A percentile compares a stretch with the other conserved stretches of the same genome.
Evolutionary conservation across 805 yeast species (phyloP).

Genomic region (Torulaspora gathmanii): DNA sequence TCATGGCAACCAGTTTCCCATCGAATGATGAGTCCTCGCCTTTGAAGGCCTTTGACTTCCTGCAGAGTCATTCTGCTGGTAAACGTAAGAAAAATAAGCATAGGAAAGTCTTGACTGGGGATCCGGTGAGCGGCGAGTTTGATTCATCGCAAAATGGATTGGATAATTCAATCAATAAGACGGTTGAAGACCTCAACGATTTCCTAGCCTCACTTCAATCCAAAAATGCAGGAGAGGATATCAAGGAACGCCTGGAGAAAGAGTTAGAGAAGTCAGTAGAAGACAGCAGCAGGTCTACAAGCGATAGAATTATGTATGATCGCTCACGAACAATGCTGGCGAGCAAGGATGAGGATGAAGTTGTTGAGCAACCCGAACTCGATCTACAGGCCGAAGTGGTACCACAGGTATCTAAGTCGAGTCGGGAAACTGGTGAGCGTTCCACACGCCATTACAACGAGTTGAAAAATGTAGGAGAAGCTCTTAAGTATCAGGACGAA

Average conservation of each 20-base stretch:
- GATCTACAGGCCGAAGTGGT: slow-evolving; percentile 6
- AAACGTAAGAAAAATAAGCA: slow-evolving; percentile 20
- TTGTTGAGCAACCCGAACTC: slow-evolving; percentile 9
- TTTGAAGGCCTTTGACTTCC: slow-evolving; percentile 23
- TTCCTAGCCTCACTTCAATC: slow-evolving; percentile 14
- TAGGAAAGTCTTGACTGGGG: slow-evolving; percentile 3
- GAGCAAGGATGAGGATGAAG: slow-evolving; percentile 12
- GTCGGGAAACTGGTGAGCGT: slow-evolving; percentile 3
- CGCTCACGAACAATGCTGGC: slow-evolving; percentile 23
- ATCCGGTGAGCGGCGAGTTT: not conserved
- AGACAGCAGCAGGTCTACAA: not conserved
- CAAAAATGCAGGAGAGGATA: slow-evolving; percentile 1
- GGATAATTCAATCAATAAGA: slow-evolving; percentile 1
- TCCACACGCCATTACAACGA: slow-evolving; percentile 27
- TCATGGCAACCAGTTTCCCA: slow-evolving; percentile 1
- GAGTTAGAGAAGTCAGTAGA: slow-evolving; percentile 8
- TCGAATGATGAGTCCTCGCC: slow-evolving; percentile 3
- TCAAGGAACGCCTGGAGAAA: slow-evolving; percentile 10
- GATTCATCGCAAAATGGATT: not conserved
- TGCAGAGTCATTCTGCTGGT: slow-evolving; percentile 16
- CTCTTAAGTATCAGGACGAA: slow-evolving; percentile 36
- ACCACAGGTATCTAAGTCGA: not conserved
- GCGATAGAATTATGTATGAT: slow-evolving; percentile 17
- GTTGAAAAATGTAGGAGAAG: slow-evolving; percentile 35
- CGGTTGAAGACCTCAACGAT: slow-evolving; percentile 14